phyloP scores from a whole-genome alignment of 345 rosid species.

The Angophora floribunda region DNA sequence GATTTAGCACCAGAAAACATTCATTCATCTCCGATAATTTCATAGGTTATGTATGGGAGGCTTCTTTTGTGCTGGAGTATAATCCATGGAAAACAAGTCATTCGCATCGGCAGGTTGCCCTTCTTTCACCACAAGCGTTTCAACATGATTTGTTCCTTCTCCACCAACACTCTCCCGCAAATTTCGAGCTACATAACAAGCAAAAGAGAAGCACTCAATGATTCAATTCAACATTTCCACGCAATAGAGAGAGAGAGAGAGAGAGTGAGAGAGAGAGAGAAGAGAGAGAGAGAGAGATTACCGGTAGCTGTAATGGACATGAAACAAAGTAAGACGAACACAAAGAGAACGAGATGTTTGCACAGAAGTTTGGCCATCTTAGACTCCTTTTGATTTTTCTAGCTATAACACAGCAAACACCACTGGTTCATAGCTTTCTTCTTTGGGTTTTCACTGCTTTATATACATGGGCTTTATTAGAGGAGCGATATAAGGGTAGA shows the following conservation, averaged over 20 bases:
- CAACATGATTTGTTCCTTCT: neutral
- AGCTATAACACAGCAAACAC: neutral
- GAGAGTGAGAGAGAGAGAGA: neutral
- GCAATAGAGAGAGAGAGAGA: neutral
- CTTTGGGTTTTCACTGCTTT: neutral
- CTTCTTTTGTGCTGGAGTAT: conserved; percentile 45
- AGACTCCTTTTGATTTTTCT: neutral
- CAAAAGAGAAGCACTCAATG: neutral
- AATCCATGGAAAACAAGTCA: conserved; percentile 37
- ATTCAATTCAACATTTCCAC: neutral
- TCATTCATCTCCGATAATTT: neutral
- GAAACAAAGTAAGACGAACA: conserved; percentile 31
- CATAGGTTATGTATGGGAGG: conserved; percentile 56
- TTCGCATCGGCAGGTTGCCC: conserved; percentile 2
- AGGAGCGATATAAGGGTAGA: neutral
- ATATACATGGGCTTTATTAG: neutral
- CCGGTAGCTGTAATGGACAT: conserved; percentile 19
- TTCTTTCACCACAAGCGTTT: neutral
- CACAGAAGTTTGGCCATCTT: conserved; percentile 20
- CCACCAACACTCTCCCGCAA: conserved; percentile 2
- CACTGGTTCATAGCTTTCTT: neutral
- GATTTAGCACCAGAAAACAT: neutral
- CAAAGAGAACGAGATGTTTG: conserved; percentile 25
- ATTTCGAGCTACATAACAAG: conserved; percentile 24
- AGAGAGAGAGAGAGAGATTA: neutral